Base-by-base conservation (phyloP, 129 eudicot genomes). In the Arctium lappa region DNA sequence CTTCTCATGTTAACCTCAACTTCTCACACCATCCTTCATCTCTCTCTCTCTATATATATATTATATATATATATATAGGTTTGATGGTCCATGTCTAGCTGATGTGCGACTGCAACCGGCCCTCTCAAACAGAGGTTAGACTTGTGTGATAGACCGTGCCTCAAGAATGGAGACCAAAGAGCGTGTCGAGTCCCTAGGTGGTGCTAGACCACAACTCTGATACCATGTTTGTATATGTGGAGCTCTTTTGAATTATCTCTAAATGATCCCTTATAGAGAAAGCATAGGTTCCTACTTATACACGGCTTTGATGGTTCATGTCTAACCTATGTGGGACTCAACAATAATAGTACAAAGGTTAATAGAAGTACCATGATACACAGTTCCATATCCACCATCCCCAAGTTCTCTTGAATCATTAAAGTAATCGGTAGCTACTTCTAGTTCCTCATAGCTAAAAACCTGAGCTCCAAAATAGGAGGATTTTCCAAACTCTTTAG, bases 381-480 rank as follows among this genome's bases (percentile, higher is more conserved):
- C 99, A 2, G 91, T 86, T 29, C 99, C 97, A 82, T 86, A 95
- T 78, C 99, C 99, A 38, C 99, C 99, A 73, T 93, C 95, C 30
- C 99, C 99, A 7, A 95, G 93, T 80, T 93, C 98, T 86, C 85
- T 89, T 34, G 92, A 79, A 65, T 83, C 80, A 80, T 86, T 53
- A 48, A 95, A 95, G 79, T 91, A 90, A 76, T 93, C 89, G 6
- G 99, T 95, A 76, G 99, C 99, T 85, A 79, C 82, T 84, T 95
- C 95, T 56, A 95, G 94, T 81, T 95, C 99, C 27, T 79, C 72
- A 74, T 90, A 95, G 77, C 69, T 80, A 85, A 95, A 95, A 69
- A 95, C 89, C 88, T 91, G 94, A 50, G 89, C 97, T 15, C 99
- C 98, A 78, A 88, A 91, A 86, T 91, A 91, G 79, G 87, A 68